A percentile compares a stretch with the other conserved stretches of the same genome.
phyloP scores from a whole-genome alignment of 768 basidiomycete species.

The Leccinellum rugosiceps region DNA sequence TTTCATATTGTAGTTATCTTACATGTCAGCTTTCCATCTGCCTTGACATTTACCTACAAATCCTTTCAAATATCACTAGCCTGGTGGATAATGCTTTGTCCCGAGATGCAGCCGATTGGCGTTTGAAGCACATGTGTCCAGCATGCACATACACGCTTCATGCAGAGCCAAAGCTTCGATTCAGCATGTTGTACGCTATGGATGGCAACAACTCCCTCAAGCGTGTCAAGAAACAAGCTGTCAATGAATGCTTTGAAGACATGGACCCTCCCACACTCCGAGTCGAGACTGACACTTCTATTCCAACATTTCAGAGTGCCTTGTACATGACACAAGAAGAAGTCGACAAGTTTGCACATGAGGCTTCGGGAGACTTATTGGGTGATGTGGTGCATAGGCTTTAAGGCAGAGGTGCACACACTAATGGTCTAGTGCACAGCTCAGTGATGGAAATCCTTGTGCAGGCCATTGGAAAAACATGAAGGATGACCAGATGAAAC shows the following conservation, averaged over 20 bases:
- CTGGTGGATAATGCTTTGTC: not conserved
- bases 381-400: not conserved
- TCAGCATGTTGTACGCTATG: not conserved
- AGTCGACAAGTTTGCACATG: not conserved
- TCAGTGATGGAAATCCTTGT: not conserved
- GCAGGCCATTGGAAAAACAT: not conserved
- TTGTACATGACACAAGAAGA: not conserved
- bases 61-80: not conserved
- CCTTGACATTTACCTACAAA: not conserved
- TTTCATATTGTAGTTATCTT: not conserved
- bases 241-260: not conserved
- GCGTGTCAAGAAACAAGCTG: not conserved
- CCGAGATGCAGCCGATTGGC: not conserved
- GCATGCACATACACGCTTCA: not conserved
- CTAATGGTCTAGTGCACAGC: not conserved
- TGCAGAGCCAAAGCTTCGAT: not conserved
- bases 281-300: not conserved
- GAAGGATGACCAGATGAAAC: not conserved
- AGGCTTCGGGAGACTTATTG: not conserved
- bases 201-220: not conserved
- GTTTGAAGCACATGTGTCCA: not conserved
- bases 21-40: not conserved
- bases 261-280: not conserved
- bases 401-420: not conserved
- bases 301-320: not conserved